phyloP scores from a whole-genome alignment of 176 grass and related monocot genomes.

The Chloris gayana region DNA sequence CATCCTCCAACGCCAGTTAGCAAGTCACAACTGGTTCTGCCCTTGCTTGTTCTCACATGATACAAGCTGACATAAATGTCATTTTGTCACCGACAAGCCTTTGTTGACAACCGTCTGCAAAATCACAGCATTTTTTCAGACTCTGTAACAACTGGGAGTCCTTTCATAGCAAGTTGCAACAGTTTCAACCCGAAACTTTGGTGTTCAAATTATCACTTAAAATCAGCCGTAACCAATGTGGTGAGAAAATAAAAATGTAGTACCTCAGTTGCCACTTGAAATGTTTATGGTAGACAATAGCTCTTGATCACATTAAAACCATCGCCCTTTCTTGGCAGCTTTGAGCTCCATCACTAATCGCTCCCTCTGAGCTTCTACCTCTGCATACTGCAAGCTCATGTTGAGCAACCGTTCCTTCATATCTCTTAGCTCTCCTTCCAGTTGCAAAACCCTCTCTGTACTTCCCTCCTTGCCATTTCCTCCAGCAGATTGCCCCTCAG shows the following conservation, averaged over 20 bases:
- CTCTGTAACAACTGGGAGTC: not conserved
- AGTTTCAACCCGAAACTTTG: not conserved
- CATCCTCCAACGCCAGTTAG: conserved; percentile 34
- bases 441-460: conserved; percentile 45
- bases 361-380: conserved; percentile 89
- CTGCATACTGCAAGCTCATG: conserved; percentile 91
- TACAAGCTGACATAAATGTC: not conserved
- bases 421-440: conserved; percentile 88
- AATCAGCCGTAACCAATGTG: not conserved
- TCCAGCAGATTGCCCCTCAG: conserved; percentile 32
- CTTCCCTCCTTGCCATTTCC: conserved; percentile 25
- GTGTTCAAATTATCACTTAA: not conserved
- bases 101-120: conserved; percentile 23
- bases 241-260: conserved; percentile 4
- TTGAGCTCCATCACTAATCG: conserved; percentile 90
- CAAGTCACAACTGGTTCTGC: conserved; percentile 21
- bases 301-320: conserved; percentile 61
- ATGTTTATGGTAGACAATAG: conserved; percentile 34
- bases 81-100: not conserved
- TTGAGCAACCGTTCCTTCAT: conserved; percentile 81
- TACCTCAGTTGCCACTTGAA: conserved; percentile 44
- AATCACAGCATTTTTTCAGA: conserved; percentile 11
- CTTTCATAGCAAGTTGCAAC: not conserved
- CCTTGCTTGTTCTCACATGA: conserved; percentile 42
- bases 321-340: conserved; percentile 67